Base-by-base conservation (phyloP, 306 rosid species). In the Sophora flavescens region DNA sequence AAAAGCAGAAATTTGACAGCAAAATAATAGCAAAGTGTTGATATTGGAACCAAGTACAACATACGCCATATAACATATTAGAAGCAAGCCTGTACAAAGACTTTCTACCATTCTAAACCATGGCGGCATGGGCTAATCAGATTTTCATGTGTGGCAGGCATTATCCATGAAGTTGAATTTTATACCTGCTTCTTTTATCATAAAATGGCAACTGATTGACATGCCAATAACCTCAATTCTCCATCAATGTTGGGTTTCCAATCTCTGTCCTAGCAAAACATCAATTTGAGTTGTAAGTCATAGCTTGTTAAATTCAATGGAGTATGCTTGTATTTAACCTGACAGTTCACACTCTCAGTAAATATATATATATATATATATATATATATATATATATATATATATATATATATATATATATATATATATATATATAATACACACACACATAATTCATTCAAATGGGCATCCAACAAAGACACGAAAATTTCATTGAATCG, bases 21-120 rank as follows among this genome's bases (percentile, higher is more conserved):
- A 30, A 14, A 48, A 30, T n/a, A 67, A 2, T 28, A 26, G 32
- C 8, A 6, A 14, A 22, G 45, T 32, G 32, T 3, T n/a, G 30
- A 68, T 50, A 45, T 28, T 26, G 57, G 45, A 67, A 45, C 57
- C 41, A 67, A 45, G 45, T 48, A 50, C 15, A 68, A 15, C 47
- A 50, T 30, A n/a, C 11, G n/a, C 42, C 11, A 8, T 2, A 33
- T 5, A 4, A 32, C 11, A 8, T 2, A 33, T 5, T 8, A 32
- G 48, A 69, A 35, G 62, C 30, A 51, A 50, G 36, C 75, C 75
- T 70, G 74, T 4, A 51, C 15, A 33, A 51, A 69, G 62, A 51
- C n/a, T 2, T 16, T 52, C 6, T 50, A 3, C 13, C 16, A 33
- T 35, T 26, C 51, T 17, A 63, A 17, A 33, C n/a, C 75, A 52